These are phyloP conservation scores for Hyaloscypha variabilis DNA, from an alignment of 495 filamentous ascomycete species.

Conservation along the genomic window DNA sequence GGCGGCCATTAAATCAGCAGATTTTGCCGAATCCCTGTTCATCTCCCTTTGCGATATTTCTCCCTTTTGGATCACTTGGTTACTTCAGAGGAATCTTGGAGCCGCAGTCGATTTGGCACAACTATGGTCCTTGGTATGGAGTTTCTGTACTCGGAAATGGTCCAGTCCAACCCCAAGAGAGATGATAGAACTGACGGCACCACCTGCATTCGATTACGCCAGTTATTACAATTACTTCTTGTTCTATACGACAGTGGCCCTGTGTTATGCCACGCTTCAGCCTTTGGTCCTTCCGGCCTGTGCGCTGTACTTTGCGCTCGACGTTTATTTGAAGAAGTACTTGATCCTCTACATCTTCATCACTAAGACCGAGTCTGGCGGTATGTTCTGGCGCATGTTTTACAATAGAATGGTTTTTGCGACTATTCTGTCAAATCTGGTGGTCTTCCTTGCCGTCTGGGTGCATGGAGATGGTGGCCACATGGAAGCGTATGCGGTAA, in stretches of 20 bases:
- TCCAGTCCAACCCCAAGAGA: constrained; percentile 88
- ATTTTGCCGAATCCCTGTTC: constrained; percentile 65
- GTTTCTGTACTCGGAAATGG: constrained; percentile 82
- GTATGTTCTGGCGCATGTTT: constrained; percentile 87
- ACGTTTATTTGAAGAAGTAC: constrained; percentile 94
- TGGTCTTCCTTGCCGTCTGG: constrained; percentile 76
- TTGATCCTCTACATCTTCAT: constrained; percentile 91
- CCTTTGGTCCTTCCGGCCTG: constrained; percentile 89
- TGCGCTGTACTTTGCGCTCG: constrained; percentile 86
- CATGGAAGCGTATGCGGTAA: constrained; percentile 63
- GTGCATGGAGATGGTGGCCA: constrained; percentile 53
- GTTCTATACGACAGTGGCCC: constrained; percentile 87
- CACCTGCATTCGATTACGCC: constrained; percentile 91
- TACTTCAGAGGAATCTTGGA: constrained; percentile 89
- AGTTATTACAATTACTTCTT: constrained; percentile 97
- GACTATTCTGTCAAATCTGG: constrained; percentile 73
- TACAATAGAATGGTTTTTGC: constrained; percentile 93
- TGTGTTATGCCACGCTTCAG: constrained; percentile 86
- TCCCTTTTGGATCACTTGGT: constrained; percentile 91
- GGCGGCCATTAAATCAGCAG: constrained; percentile 63
- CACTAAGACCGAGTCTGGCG: constrained; percentile 94
- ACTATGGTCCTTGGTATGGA: constrained; percentile 75
- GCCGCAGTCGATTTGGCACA: constrained; percentile 90
- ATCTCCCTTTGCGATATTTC: constrained; percentile 75
- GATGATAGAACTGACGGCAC: constrained; percentile 91